phyloP scores from a whole-genome alignment of 345 rosid genomes.

The Cardamine chenopodiifolia region DNA sequence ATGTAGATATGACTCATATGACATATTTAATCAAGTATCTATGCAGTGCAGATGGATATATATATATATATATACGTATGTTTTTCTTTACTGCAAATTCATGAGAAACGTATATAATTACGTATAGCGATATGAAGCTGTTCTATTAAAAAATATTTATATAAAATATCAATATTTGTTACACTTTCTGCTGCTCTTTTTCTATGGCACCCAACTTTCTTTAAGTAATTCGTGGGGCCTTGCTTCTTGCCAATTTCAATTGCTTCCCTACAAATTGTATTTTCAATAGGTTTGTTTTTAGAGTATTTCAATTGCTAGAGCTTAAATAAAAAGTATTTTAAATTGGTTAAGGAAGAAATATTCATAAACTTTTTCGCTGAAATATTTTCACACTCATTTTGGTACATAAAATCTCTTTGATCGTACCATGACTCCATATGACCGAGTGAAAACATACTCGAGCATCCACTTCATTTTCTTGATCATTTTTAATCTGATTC shows the following conservation, averaged over 20 bases:
- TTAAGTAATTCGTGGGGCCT: slow-evolving; percentile 17
- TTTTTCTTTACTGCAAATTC: too few species aligned
- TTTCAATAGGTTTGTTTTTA: neutral
- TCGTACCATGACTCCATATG: neutral
- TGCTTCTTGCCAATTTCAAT: slow-evolving; percentile 3
- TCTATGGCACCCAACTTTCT: slow-evolving; percentile 8
- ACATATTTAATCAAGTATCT: neutral
- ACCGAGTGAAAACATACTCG: neutral
- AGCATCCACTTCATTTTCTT: neutral
- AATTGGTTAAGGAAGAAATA: neutral
- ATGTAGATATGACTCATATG: neutral
- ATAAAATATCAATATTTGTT: slow-evolving; percentile 22
- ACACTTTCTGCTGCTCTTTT: slow-evolving; percentile 37
- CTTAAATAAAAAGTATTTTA: neutral
- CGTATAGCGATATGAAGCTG: neutral
- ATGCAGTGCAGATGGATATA: neutral
- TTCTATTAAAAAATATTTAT: neutral
- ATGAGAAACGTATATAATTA: too few species aligned
- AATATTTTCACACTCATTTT: neutral
- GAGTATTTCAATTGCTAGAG: neutral
- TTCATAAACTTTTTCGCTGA: neutral
- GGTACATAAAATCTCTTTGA: neutral
- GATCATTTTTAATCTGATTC: neutral
- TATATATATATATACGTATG: neutral
- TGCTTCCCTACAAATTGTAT: neutral